phyloP scores from a whole-genome alignment of 2,329 filamentous ascomycete genomes.

The Cladosporium halotolerans region DNA sequence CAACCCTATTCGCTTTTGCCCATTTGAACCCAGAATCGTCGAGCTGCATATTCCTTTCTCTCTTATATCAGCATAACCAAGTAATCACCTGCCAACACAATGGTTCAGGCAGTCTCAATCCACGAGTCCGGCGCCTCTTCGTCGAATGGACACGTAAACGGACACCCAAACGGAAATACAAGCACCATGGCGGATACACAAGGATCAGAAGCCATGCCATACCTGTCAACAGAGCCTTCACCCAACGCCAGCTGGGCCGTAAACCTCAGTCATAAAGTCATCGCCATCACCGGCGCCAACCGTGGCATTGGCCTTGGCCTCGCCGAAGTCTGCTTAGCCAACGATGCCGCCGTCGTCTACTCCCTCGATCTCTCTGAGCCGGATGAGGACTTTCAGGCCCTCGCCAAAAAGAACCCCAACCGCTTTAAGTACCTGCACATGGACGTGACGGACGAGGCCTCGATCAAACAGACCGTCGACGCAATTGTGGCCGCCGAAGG shows the following conservation, averaged over 20 bases:
- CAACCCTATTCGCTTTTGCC: too few species aligned
- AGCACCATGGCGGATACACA: not conserved
- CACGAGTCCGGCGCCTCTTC: slow-evolving; percentile 16
- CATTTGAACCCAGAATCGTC: too few species aligned
- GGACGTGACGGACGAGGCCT: slow-evolving; percentile 25
- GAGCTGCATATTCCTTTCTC: too few species aligned
- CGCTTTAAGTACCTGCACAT: slow-evolving; percentile 27
- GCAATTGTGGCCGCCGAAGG: slow-evolving; percentile 21
- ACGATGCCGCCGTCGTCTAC: slow-evolving; percentile 24
- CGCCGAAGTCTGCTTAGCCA: slow-evolving; percentile 28
- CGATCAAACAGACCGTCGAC: slow-evolving; percentile 19
- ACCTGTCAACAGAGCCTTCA: slow-evolving; percentile 37
- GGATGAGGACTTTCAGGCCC: slow-evolving; percentile 23
- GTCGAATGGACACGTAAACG: slow-evolving; percentile 18
- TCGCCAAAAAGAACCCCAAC: slow-evolving; percentile 22
- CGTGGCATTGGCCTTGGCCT: slow-evolving; percentile 66
- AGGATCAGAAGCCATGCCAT: slow-evolving; percentile 23
- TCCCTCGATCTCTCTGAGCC: slow-evolving; percentile 27
- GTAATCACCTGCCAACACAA: slow-evolving; percentile 11
- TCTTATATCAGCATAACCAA: too few species aligned
- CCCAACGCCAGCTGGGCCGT: slow-evolving; percentile 32
- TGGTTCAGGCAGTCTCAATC: slow-evolving; percentile 21
- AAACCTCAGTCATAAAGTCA: slow-evolving; percentile 62
- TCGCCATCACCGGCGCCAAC: slow-evolving; percentile 79
- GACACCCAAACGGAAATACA: slow-evolving; percentile 8